Percentiles rank a stretch among this genome's conserved stretches.
Evolutionary conservation across 345 rosid species (phyloP).

Genomic region (Zanthoxylum bungeanum): DNA sequence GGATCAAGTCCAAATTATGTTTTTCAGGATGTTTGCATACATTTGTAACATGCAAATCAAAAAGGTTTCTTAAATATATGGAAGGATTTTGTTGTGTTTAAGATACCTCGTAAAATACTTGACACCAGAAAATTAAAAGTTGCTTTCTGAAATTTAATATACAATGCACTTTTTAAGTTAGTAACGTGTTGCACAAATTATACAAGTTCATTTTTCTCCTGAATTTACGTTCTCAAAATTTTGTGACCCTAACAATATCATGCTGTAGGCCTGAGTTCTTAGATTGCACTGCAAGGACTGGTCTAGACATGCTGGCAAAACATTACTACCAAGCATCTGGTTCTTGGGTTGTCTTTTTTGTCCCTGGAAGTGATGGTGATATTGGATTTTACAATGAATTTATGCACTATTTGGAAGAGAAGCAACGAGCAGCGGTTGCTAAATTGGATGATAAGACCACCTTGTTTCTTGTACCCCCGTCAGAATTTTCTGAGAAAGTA

Average conservation of each 20-base stretch:
- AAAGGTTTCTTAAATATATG: neutral
- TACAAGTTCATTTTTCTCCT: neutral
- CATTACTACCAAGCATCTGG: slow-evolving; percentile 93
- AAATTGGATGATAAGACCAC: slow-evolving; percentile 88
- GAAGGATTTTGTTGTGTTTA: neutral
- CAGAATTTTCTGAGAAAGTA: slow-evolving; percentile 89
- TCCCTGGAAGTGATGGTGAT: slow-evolving; percentile 86
- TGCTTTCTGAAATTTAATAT: neutral
- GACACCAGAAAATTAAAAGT: neutral
- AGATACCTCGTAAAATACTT: neutral
- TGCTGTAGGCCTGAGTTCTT: slow-evolving; percentile 82
- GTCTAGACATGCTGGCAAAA: slow-evolving; percentile 90
- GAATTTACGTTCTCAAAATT: neutral
- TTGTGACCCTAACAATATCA: slow-evolving; percentile 3
- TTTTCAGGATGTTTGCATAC: slow-evolving; percentile 2
- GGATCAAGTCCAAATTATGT: neutral
- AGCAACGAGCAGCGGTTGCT: slow-evolving; percentile 93
- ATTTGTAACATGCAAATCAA: neutral
- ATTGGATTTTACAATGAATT: slow-evolving; percentile 80
- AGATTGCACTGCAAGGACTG: slow-evolving; percentile 96
- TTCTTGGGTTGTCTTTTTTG: slow-evolving; percentile 94
- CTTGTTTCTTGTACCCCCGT: slow-evolving; percentile 94
- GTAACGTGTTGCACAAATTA: neutral
- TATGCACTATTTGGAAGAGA: slow-evolving; percentile 91
- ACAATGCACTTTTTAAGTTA: neutral